phyloP scores from a whole-genome alignment of 2,329 filamentous ascomycete genomes.

The Aspergillus uvarum region DNA sequence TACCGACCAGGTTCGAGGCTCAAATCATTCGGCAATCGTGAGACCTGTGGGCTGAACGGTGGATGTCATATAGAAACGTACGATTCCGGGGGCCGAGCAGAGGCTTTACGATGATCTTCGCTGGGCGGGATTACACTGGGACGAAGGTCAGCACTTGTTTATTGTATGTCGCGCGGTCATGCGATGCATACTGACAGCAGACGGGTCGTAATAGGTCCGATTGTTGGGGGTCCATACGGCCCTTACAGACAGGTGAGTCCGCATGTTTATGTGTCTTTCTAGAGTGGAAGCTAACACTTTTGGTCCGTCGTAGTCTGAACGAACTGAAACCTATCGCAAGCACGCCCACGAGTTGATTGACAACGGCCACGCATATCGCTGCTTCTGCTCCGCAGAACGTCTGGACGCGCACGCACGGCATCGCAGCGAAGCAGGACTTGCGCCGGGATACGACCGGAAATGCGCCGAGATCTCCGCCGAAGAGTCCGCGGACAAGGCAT shows the following conservation, averaged over 20 bases:
- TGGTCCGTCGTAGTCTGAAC: conserved; percentile 63
- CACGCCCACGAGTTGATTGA: conserved; percentile 70
- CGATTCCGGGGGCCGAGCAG: conserved; percentile 75
- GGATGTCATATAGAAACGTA: conserved; percentile 68
- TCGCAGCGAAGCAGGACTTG: conserved; percentile 59
- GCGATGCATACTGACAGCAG: not conserved
- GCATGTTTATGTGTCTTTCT: not conserved
- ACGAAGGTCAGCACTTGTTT: conserved; percentile 65
- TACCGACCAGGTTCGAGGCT: conserved; percentile 73
- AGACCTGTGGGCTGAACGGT: conserved; percentile 20
- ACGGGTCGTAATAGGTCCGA: conserved; percentile 59
- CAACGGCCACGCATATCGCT: conserved; percentile 78
- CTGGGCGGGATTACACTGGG: conserved; percentile 91
- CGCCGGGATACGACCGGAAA: conserved; percentile 66
- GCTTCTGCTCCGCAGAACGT: conserved; percentile 78
- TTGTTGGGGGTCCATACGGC: conserved; percentile 75
- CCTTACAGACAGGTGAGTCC: conserved; percentile 75
- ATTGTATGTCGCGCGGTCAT: conserved; percentile 6
- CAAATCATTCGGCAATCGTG: conserved; percentile 4
- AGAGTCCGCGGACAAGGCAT: conserved; percentile 70
- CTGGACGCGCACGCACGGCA: conserved; percentile 66
- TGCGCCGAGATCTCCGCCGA: conserved; percentile 67
- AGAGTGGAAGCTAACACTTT: not conserved
- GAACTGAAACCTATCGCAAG: conserved; percentile 68
- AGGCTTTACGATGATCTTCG: conserved; percentile 74